Evolutionary conservation across 257 asterid species (phyloP).

Genomic region (Solanum peruvianum): DNA sequence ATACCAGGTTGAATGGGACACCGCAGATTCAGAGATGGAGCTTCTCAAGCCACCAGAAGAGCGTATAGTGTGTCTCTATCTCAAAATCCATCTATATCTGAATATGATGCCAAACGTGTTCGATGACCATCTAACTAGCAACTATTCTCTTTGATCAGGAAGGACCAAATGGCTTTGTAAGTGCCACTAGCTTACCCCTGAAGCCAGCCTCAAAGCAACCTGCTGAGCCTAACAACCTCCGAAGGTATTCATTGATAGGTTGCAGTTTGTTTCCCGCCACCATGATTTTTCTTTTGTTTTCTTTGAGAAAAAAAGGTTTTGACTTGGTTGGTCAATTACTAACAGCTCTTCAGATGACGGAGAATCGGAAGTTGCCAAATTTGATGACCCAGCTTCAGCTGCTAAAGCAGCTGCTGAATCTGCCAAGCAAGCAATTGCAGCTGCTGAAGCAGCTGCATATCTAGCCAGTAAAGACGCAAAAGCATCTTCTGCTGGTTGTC

Average conservation of each 20-base stretch:
- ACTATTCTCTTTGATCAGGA: constrained; percentile 30
- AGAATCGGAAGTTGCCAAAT: constrained; percentile 20
- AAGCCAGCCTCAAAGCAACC: constrained; percentile 34
- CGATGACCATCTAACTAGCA: neutral
- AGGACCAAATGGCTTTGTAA: constrained; percentile 58
- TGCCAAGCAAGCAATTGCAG: constrained; percentile 66
- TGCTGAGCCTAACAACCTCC: constrained; percentile 23
- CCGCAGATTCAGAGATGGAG: constrained; percentile 67
- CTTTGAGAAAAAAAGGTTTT: neutral
- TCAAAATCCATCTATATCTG: neutral
- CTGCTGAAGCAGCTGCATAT: constrained; percentile 87
- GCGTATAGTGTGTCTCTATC: constrained; percentile 39
- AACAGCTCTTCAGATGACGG: constrained; percentile 19
- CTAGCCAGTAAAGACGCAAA: constrained; percentile 33
- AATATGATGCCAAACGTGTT: neutral
- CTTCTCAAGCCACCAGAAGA: constrained; percentile 87
- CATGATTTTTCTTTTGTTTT: neutral
- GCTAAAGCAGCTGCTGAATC: constrained; percentile 80
- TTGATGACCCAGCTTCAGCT: constrained; percentile 62
- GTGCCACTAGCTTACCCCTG: constrained; percentile 68
- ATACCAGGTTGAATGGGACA: constrained; percentile 88
- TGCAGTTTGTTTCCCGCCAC: neutral
- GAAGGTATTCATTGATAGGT: constrained; percentile 24
- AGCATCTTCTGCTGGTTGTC: constrained; percentile 22
- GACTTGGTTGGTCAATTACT: neutral